Percentiles rank a stretch among this genome's conserved stretches.
phyloP scores from a whole-genome alignment of 2,329 filamentous ascomycete species.

The Ophiocordyceps camponoti-saundersi region DNA sequence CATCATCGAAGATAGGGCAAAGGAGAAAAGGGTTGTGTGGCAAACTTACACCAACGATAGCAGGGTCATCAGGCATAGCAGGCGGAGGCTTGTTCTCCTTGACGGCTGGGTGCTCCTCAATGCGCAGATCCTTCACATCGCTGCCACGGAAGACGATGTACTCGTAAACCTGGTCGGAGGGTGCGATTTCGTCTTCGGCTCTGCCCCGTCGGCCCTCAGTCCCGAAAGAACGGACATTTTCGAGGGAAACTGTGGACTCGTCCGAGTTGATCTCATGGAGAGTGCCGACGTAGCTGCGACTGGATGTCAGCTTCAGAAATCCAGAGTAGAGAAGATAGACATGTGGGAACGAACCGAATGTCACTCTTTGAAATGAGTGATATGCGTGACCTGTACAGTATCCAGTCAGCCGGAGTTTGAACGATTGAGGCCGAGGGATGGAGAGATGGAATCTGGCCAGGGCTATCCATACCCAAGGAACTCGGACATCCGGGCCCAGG shows the following conservation, averaged over 20 bases:
- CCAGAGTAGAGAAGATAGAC: constrained; percentile 1
- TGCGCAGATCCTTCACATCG: constrained; percentile 94
- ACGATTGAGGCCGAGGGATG: background rate
- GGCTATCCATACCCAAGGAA: constrained; percentile 34
- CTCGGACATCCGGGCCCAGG: constrained; percentile 34
- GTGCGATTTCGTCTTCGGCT: constrained; percentile 64
- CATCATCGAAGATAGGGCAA: constrained; percentile 47
- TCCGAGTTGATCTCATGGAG: constrained; percentile 98
- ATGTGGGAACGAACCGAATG: constrained; percentile 54
- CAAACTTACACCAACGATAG: constrained; percentile 84
- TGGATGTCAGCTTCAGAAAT: constrained; percentile 14
- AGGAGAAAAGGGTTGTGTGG: background rate
- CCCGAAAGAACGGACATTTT: constrained; percentile 88
- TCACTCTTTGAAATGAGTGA: constrained; percentile 95
- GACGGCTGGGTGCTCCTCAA: constrained; percentile 64
- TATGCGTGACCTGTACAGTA: constrained; percentile 54
- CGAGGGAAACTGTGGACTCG: constrained; percentile 87
- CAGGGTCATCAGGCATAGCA: constrained; percentile 80
- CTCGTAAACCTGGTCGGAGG: constrained; percentile 83
- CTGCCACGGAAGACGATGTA: constrained; percentile 98
- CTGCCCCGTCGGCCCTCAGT: constrained; percentile 77
- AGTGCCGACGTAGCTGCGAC: constrained; percentile 72
- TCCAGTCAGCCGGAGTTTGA: background rate
- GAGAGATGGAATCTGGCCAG: background rate
- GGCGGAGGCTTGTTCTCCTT: constrained; percentile 61